Percentiles rank a stretch among this genome's conserved stretches.
Evolutionary conservation across 2,329 filamentous ascomycete species (phyloP).

Genomic region (Fusarium siculi): DNA sequence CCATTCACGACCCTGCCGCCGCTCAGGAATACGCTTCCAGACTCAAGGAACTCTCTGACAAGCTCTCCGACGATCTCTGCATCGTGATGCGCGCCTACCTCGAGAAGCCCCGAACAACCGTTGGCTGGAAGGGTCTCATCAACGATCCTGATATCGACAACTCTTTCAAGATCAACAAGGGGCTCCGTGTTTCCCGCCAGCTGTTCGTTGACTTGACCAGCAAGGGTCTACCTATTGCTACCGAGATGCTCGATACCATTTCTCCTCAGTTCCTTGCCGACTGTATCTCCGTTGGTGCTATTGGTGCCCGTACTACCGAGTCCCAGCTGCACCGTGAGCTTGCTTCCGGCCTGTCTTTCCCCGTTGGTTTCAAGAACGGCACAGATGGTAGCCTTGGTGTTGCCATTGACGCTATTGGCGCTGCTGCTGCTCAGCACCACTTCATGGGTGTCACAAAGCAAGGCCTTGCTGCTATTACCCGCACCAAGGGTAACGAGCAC

Average conservation of each 20-base stretch:
- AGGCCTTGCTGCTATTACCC: conserved; percentile 92
- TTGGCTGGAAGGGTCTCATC: conserved; percentile 99
- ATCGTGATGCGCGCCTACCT: conserved; percentile 99
- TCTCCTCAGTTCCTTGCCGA: conserved; percentile 98
- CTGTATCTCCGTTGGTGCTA: conserved; percentile 93
- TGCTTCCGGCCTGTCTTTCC: conserved; percentile 94
- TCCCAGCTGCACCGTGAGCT: conserved; percentile 96
- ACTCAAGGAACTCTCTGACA: conserved; percentile 80
- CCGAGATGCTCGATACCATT: conserved; percentile 99
- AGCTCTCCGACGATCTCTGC: conserved; percentile 83
- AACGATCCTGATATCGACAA: conserved; percentile 99
- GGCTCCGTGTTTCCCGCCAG: conserved; percentile 88
- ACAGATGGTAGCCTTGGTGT: conserved; percentile 92
- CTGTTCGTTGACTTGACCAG: conserved; percentile 91
- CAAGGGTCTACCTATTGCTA: conserved; percentile 92
- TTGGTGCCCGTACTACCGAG: conserved; percentile 95
- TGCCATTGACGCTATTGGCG: conserved; percentile 94
- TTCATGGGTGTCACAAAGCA: conserved; percentile 99
- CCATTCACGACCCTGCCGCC: conserved; percentile 90
- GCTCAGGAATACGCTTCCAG: conserved; percentile 89
- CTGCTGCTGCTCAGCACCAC: conserved; percentile 86
- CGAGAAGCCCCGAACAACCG: conserved; percentile 97
- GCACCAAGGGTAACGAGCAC: conserved; percentile 93
- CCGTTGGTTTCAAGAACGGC: conserved; percentile 99
- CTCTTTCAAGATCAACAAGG: conserved; percentile 99